A percentile compares a stretch with the other conserved stretches of the same genome.
phyloP scores from a whole-genome alignment of 176 grass and related monocot species.

The Olyra latifolia region DNA sequence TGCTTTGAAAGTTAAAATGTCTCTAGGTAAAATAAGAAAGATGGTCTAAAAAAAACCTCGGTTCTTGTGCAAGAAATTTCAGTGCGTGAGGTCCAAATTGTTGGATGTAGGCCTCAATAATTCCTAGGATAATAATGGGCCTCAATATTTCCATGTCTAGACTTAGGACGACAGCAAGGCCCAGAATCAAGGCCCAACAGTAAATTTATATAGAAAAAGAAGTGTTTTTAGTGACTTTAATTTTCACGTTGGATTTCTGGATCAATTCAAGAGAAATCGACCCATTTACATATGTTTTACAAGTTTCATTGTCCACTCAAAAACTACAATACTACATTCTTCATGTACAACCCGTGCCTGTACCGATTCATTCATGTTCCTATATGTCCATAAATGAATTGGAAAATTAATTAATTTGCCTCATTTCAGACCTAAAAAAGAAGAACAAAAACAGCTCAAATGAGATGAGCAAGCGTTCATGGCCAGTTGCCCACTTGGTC shows the following conservation, averaged over 20 bases:
- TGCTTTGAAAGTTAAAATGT: not conserved
- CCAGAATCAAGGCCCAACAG: not conserved
- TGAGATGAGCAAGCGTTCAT: not conserved
- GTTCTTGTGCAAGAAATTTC: too few species aligned
- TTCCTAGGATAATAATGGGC: too few species aligned
- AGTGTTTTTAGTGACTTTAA: not conserved
- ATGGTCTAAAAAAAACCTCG: too few species aligned
- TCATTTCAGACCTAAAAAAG: not conserved
- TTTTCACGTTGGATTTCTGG: not conserved
- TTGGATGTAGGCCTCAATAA: too few species aligned
- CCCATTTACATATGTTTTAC: not conserved
- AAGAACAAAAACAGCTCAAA: not conserved
- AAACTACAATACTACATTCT: not conserved
- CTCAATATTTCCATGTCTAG: too few species aligned
- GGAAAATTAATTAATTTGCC: not conserved
- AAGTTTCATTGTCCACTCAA: too few species aligned
- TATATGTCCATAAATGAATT: not conserved
- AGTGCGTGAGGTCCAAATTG: too few species aligned
- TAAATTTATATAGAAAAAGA: too few species aligned
- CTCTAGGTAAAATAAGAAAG: not conserved
- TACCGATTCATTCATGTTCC: not conserved
- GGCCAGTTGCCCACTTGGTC: slow-evolving; percentile 28
- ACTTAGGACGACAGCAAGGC: not conserved
- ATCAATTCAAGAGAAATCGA: not conserved
- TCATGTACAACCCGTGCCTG: not conserved